Conservation (phyloP, 2,329 filamentous ascomycete genomes). For the Ilyonectria destructans region DNA sequence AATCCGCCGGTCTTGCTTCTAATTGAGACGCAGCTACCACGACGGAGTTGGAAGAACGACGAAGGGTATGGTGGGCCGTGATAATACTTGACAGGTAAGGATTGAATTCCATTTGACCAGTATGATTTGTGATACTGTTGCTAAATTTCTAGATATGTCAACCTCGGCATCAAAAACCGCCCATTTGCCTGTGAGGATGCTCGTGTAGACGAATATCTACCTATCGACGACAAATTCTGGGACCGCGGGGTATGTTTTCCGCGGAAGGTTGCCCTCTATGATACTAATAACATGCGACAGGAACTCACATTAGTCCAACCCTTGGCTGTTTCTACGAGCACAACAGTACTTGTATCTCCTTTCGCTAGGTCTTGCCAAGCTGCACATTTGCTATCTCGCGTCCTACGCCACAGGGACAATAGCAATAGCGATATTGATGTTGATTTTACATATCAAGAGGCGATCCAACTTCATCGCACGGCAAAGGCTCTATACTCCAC, state of each 20-base stretch:
- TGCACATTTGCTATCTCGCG: slow-evolving; percentile 7
- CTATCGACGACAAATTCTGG: not conserved
- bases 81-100: slow-evolving; percentile 14
- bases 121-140: no score
- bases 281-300: not conserved
- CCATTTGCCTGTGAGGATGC: slow-evolving; percentile 23
- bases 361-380: slow-evolving; percentile 21
- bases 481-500: not conserved
- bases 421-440: slow-evolving; percentile 3
- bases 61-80: slow-evolving; percentile 22
- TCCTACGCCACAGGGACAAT: slow-evolving; percentile 7
- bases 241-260: not conserved
- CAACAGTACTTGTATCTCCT: slow-evolving; percentile 6
- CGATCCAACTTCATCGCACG: slow-evolving; percentile 17
- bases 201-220: not conserved
- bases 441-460: slow-evolving; percentile 21
- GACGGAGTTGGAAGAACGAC: no score
- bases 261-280: not conserved
- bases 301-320: slow-evolving; percentile 19
- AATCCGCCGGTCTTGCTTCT: not conserved
- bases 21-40: not conserved
- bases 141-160: not conserved
- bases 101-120: not conserved
- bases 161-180: slow-evolving; percentile 2
- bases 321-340: slow-evolving; percentile 14